A percentile compares a stretch with the other conserved stretches of the same genome.
Evolutionary conservation across 306 rosid species (phyloP).

Genomic region (Betula pendula): DNA sequence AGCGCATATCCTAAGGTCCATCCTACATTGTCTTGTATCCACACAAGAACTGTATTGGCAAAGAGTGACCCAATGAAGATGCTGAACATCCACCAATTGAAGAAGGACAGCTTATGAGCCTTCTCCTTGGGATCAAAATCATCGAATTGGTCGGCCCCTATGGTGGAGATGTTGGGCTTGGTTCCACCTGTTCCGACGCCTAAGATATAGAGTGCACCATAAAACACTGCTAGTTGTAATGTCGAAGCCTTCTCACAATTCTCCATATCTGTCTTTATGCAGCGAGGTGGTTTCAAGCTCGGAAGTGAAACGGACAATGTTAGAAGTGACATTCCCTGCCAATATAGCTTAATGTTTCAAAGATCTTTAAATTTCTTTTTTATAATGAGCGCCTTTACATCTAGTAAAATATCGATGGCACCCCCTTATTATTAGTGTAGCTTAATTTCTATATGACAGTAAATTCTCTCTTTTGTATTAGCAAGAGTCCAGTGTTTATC

Average conservation of each 20-base stretch:
- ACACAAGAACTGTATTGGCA: constrained; percentile 78
- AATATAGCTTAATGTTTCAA: neutral
- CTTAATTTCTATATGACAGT: too few species aligned
- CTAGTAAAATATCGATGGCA: neutral
- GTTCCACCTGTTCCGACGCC: constrained; percentile 93
- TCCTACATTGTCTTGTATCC: constrained; percentile 84
- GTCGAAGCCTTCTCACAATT: constrained; percentile 71
- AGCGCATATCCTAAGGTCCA: constrained; percentile 90
- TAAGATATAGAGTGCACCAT: constrained; percentile 72
- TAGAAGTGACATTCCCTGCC: constrained; percentile 78
- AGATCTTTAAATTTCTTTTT: too few species aligned
- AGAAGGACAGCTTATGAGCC: constrained; percentile 71
- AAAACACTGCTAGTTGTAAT: constrained; percentile 68
- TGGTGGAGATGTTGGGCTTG: constrained; percentile 86
- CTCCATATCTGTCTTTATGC: constrained; percentile 37
- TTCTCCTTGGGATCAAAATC: constrained; percentile 79
- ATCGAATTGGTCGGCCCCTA: constrained; percentile 94
- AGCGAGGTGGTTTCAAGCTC: constrained; percentile 61
- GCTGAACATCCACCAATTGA: constrained; percentile 99
- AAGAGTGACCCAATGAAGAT: constrained; percentile 79
- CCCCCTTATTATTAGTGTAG: too few species aligned
- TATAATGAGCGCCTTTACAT: too few species aligned
- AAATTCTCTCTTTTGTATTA: too few species aligned
- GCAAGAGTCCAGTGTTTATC: too few species aligned
- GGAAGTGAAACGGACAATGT: constrained; percentile 75